Base-by-base conservation (phyloP, 2,329 filamentous ascomycete genomes). In the Cercospora sesami region DNA sequence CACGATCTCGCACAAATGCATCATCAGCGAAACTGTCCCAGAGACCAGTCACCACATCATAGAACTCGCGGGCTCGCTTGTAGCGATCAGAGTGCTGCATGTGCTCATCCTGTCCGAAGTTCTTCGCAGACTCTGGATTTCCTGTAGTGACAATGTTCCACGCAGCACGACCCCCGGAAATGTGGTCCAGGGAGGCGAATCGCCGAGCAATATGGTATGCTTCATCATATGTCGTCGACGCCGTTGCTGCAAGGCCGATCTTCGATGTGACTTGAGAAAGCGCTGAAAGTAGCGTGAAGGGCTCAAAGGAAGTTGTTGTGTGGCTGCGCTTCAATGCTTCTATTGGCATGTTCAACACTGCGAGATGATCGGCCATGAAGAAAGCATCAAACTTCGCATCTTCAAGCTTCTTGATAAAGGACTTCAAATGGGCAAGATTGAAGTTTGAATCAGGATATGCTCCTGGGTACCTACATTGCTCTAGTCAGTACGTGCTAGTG, bases 241-340 rank as follows among this genome's bases (percentile, higher is more conserved):
- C 77, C 2, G 79, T 81, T 1, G 80, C 72, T 8, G 77, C 78
- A 16, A 80, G 77, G 5, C 74, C 75, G 5, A 85, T 79, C 21
- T 78, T 81, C 55, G 82, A 79, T 0, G 84, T 80, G 7, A 74
- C 77, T 3, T 82, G 79, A 1, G 82, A 81, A 75, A 84, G 80
- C 1, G 83, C 82, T 0, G 83, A 77, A 6, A 85, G 77, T 16
- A 76, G 66, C 0, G 73, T 75, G 33, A 75, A 75, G 9, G 3
- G 85, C 71, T 87, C 85, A 67, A 87, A 87, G 0, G 85, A 87
- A 0, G 85, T 86, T 0, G 86, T 83, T 0, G 86, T 87, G 63
- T 87, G 86, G 68, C 84, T 86, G 31, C 85, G 83, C 71, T 85
- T 85, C 10, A 87, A 78, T 1, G 86, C 85, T 65, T 87, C 86